Percentiles rank a stretch among this genome's conserved stretches.
phyloP scores from a whole-genome alignment of 2,329 filamentous ascomycete genomes.

The Penicillium sp. region DNA sequence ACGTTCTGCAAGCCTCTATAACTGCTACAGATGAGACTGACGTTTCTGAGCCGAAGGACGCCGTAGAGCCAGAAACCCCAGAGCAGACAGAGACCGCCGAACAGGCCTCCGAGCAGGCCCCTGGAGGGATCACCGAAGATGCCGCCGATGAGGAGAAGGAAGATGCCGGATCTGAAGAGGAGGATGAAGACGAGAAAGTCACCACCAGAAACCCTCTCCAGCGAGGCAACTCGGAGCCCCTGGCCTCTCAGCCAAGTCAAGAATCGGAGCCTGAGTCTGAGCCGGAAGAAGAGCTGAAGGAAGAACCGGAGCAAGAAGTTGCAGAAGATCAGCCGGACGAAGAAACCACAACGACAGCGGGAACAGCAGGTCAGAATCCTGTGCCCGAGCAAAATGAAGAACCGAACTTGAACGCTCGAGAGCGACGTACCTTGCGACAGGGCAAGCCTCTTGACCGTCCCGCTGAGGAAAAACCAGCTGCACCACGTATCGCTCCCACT shows the following conservation, averaged over 20 bases:
- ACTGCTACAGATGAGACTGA: slow-evolving; percentile 21
- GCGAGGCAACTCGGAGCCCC: slow-evolving; percentile 10
- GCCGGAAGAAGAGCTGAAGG: slow-evolving; percentile 21
- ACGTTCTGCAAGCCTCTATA: slow-evolving; percentile 3
- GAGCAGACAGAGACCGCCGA: slow-evolving; percentile 16
- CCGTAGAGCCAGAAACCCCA: slow-evolving; percentile 14
- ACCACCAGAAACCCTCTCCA: slow-evolving; percentile 18
- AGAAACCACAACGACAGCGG: slow-evolving; percentile 15
- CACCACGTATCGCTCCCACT: slow-evolving; percentile 26
- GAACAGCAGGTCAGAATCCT: slow-evolving; percentile 19
- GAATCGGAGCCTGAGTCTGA: slow-evolving; percentile 6
- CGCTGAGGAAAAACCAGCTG: slow-evolving; percentile 13
- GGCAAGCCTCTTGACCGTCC: slow-evolving; percentile 22
- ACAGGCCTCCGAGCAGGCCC: slow-evolving; percentile 12
- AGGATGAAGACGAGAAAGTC: slow-evolving; percentile 18
- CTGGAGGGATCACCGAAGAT: slow-evolving; percentile 14
- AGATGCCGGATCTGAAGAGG: slow-evolving; percentile 14
- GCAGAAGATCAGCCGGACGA: slow-evolving; percentile 3
- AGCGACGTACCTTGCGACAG: slow-evolving; percentile 34
- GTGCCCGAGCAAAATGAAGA: slow-evolving; percentile 18
- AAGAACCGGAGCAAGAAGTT: slow-evolving; percentile 1
- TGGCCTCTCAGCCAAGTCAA: not conserved
- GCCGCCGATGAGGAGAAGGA: not conserved
- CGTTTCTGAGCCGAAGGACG: slow-evolving; percentile 10
- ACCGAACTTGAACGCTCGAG: slow-evolving; percentile 35